A percentile compares a stretch with the other conserved stretches of the same genome.
Conservation (phyloP, 148 eudicot species). For the Spergularia bocconei region DNA sequence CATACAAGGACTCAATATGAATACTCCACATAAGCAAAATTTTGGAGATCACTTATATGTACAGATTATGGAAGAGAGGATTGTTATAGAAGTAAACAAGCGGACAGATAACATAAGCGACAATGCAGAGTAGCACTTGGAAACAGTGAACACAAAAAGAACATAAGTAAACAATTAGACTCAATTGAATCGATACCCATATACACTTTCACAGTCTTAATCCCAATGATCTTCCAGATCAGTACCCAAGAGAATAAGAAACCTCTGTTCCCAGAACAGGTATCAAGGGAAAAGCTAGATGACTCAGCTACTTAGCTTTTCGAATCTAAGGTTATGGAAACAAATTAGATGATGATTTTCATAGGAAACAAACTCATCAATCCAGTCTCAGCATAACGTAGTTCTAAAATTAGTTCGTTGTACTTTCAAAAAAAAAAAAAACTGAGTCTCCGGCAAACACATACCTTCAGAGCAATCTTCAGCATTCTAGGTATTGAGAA, state of each 20-base stretch:
- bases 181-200: not conserved
- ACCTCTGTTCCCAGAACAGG: not conserved
- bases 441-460: no score
- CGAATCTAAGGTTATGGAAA: no score
- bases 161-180: not conserved
- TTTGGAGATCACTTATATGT: not conserved
- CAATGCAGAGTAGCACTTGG: not conserved
- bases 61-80: no score
- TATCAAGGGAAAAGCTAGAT: not conserved
- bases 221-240: not conserved
- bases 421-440: not conserved
- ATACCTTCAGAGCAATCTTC: no score
- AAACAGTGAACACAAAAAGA: not conserved
- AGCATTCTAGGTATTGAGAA: no score
- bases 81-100: no score
- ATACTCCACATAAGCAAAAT: not conserved
- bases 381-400: not conserved
- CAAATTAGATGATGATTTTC: not conserved
- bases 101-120: not conserved
- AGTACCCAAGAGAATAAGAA: not conserved
- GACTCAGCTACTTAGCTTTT: not conserved
- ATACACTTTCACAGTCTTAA: not conserved
- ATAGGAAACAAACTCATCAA: not conserved
- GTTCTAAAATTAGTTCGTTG: not conserved
- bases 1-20: not conserved